Evolutionary conservation across 78 protist genomes (phyloP).

Genomic region (Cyanophora paradoxa): DNA sequence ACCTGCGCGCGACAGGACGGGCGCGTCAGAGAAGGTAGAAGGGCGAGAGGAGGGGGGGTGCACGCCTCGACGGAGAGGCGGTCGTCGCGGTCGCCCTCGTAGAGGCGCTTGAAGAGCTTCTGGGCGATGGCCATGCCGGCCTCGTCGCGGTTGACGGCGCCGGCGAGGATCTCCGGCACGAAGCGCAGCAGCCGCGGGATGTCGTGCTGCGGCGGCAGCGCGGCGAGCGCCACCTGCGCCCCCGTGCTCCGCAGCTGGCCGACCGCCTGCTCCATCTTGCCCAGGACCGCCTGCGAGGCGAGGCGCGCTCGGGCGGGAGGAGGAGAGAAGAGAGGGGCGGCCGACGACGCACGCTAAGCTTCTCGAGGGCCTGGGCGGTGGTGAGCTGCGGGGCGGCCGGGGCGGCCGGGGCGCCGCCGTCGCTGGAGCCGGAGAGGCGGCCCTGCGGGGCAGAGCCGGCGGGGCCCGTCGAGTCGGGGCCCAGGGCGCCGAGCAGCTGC

Average conservation of each 20-base stretch:
- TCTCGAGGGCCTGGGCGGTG: conserved; percentile 2
- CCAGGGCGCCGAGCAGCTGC: no score
- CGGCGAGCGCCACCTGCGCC: background rate
- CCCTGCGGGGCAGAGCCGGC: background rate
- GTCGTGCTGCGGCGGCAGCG: conserved; percentile 3
- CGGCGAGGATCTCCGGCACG: background rate
- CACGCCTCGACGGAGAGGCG: no score
- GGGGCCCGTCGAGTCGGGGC: background rate
- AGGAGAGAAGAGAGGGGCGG: no score
- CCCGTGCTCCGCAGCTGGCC: background rate
- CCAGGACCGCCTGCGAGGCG: background rate
- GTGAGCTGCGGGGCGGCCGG: no score
- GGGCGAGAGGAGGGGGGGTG: no score
- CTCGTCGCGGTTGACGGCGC: conserved; percentile 20
- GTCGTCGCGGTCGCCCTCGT: background rate
- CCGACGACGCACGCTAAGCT: background rate
- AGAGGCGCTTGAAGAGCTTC: conserved; percentile 1
- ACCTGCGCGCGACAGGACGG: no score
- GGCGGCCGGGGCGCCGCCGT: background rate
- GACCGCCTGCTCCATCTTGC: background rate
- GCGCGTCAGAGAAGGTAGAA: no score
- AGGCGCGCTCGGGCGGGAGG: no score
- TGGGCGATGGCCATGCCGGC: background rate
- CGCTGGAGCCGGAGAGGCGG: background rate
- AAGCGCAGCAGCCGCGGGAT: background rate